Evolutionary conservation across 2,329 filamentous ascomycete species (phyloP).

Genomic region (Dothidotthia symphoricarpi): DNA sequence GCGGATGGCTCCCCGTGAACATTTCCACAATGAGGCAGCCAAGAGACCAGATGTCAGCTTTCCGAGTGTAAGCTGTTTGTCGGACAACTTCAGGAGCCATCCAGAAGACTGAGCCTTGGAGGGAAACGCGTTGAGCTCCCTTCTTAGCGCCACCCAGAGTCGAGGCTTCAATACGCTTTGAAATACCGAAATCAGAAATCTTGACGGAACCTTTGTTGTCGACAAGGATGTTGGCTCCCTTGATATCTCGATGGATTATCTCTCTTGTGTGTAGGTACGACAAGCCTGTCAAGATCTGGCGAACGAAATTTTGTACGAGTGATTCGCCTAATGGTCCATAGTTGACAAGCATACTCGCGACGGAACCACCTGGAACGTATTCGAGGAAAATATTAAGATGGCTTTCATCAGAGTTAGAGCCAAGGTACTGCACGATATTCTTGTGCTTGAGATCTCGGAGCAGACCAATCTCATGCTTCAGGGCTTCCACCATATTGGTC

Average conservation of each 20-base stretch:
- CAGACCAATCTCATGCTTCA: conserved; percentile 94
- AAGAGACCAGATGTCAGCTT: conserved; percentile 97
- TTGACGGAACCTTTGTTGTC: conserved; percentile 99
- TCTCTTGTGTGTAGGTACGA: conserved; percentile 91
- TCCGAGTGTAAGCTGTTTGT: conserved; percentile 95
- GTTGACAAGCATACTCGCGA: conserved; percentile 97
- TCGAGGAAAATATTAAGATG: conserved; percentile 99
- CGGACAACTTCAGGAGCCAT: conserved; percentile 99
- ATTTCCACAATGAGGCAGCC: conserved; percentile 97
- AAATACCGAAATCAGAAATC: conserved; percentile 98
- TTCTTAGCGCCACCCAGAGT: conserved; percentile 57
- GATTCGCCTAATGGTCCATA: conserved; percentile 94
- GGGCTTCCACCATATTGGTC: conserved; percentile 95
- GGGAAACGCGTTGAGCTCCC: conserved; percentile 59
- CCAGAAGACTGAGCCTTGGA: conserved; percentile 98
- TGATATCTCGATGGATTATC: conserved; percentile 98
- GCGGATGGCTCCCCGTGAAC: conserved; percentile 96
- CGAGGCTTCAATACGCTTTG: conserved; percentile 91
- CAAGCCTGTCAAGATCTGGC: conserved; percentile 88
- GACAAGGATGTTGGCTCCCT: conserved; percentile 96
- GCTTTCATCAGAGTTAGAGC: conserved; percentile 85
- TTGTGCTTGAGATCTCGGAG: conserved; percentile 90
- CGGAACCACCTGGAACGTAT: conserved; percentile 95
- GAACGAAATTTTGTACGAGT: conserved; percentile 91
- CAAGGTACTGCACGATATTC: conserved; percentile 97